Evolutionary conservation across 768 basidiomycete species (phyloP).

Genomic region (Lactarius trivialis): DNA sequence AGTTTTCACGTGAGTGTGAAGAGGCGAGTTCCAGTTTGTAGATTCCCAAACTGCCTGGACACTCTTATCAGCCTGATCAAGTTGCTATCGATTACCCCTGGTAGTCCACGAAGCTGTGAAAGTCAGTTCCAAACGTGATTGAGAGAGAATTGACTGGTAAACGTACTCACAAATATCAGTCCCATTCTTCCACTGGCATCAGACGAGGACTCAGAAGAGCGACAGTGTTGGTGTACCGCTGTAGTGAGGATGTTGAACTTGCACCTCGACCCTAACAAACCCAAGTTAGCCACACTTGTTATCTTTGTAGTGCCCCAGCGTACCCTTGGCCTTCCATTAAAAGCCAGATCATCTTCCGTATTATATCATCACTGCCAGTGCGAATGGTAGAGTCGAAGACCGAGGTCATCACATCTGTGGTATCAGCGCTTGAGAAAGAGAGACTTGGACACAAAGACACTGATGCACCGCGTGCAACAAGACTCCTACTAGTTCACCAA

Average conservation of each 20-base stretch:
- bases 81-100: neutral
- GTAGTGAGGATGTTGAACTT: neutral
- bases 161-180: neutral
- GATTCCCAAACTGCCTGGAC: neutral
- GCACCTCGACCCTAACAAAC: neutral
- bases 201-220: constrained; percentile 1
- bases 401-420: too few relatives aligned
- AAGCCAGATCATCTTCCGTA: constrained; percentile 3
- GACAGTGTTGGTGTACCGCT: neutral
- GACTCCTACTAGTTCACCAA: constrained; percentile 34
- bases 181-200: constrained; percentile 6
- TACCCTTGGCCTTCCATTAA: constrained; percentile 3
- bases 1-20: neutral
- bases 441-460: too few relatives aligned
- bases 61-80: neutral
- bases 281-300: neutral
- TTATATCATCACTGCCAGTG: neutral
- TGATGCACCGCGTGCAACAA: constrained; percentile 34
- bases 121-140: neutral
- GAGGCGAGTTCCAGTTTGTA: neutral
- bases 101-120: neutral
- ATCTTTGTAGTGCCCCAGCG: neutral
- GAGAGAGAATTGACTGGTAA: too few relatives aligned
- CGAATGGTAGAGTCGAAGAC: too few relatives aligned
- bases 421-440: too few relatives aligned